phyloP scores from a whole-genome alignment of 805 yeast genomes.

The Saccharomycopsis sp. region DNA sequence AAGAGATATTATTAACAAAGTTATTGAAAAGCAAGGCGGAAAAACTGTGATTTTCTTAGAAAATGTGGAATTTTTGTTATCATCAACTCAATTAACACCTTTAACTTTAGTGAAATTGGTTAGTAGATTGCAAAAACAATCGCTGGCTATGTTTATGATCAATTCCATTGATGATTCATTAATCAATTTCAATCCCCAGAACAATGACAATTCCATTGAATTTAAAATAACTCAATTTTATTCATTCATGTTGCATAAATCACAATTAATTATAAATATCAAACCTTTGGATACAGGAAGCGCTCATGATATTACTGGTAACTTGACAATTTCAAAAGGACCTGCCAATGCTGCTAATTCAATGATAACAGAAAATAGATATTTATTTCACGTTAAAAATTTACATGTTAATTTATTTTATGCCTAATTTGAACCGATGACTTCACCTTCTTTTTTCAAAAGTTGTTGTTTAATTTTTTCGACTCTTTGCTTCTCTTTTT shows the following conservation, averaged over 20 bases:
- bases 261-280: conserved; percentile 10
- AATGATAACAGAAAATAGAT: conserved; percentile 14
- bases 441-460: too few species aligned
- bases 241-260: conserved; percentile 7
- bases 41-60: conserved; percentile 13
- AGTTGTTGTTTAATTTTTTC: conserved; percentile 14
- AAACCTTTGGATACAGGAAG: conserved; percentile 21
- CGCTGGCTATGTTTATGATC: conserved; percentile 5
- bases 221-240: conserved; percentile 11
- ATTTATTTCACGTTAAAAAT: conserved; percentile 19
- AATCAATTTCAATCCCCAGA: conserved; percentile 11
- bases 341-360: conserved; percentile 1
- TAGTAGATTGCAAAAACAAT: conserved; percentile 1
- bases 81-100: conserved; percentile 9
- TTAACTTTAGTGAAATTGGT: conserved; percentile 8
- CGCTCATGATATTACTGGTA: conserved; percentile 20
- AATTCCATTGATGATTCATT: conserved; percentile 5
- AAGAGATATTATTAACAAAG: not conserved
- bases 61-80: conserved; percentile 12
- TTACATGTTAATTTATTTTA: conserved; percentile 15
- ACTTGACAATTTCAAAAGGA: conserved; percentile 13
- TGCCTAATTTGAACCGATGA: not conserved
- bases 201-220: conserved; percentile 5
- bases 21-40: not conserved
- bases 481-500: conserved; percentile 24